These are phyloP conservation scores for Candida gigantensis DNA, from an alignment of 1,139 yeast species.

Conservation along the genomic window DNA sequence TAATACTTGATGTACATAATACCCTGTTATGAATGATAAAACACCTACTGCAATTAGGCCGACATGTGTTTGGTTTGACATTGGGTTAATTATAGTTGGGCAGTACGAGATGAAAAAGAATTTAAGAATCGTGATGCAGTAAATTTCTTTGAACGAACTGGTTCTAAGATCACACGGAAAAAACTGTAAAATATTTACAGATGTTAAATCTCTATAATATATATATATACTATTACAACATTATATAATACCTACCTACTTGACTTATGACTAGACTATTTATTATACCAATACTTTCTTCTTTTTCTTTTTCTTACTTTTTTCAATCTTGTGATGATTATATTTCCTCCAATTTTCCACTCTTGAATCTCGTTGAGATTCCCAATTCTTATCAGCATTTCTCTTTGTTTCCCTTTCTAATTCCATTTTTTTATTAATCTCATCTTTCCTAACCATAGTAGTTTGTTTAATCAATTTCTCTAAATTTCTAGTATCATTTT, in stretches of 20 bases:
- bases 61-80: constrained; percentile 10
- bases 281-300: constrained; percentile 37
- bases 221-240: no score
- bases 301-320: constrained; percentile 41
- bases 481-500: constrained; percentile 26
- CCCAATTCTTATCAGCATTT: constrained; percentile 58
- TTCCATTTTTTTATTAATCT: constrained; percentile 34
- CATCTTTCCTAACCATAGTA: constrained; percentile 28
- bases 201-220: no score
- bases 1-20: constrained; percentile 19
- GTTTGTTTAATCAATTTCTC: constrained; percentile 36
- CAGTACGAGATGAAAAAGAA: no score
- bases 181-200: no score
- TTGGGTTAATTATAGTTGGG: no score
- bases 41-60: constrained; percentile 23
- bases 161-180: no score
- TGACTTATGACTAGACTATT: no score
- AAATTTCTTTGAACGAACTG: no score
- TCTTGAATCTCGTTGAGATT: constrained; percentile 57
- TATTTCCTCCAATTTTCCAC: constrained; percentile 65
- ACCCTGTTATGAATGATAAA: constrained; percentile 29
- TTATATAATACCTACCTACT: no score
- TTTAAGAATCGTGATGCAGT: no score
- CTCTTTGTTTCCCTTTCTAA: constrained; percentile 40
- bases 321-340: constrained; percentile 41